A percentile compares a stretch with the other conserved stretches of the same genome.
Evolutionary conservation across 1,139 yeast genomes (phyloP).

Genomic region (Yamadazyma friedrichii): DNA sequence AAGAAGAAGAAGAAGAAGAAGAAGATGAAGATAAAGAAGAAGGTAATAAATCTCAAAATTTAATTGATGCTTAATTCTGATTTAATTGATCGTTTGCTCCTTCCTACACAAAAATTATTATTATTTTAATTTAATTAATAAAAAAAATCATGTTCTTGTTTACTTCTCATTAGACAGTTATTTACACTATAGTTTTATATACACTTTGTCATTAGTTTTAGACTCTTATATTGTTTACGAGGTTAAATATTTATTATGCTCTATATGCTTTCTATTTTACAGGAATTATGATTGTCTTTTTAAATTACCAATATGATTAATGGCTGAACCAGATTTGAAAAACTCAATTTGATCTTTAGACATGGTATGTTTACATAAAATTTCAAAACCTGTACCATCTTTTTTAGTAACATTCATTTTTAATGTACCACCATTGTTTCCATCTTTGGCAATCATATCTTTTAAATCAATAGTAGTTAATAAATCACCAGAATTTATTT

Average conservation of each 20-base stretch:
- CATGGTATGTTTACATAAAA: constrained; percentile 90
- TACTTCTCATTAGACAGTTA: constrained; percentile 6
- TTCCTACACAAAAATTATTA: neutral
- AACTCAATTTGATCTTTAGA: constrained; percentile 93
- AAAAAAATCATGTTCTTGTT: neutral
- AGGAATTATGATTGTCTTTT: constrained; percentile 24
- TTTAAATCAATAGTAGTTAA: constrained; percentile 74
- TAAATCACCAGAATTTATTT: constrained; percentile 70
- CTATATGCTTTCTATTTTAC: constrained; percentile 2
- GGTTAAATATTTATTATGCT: constrained; percentile 1
- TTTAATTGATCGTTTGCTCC: neutral
- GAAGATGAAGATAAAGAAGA: constrained; percentile 20
- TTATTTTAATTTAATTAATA: neutral
- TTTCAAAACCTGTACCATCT: constrained; percentile 67
- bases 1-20: constrained; percentile 47
- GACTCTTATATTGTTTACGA: neutral
- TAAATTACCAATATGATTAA: constrained; percentile 81
- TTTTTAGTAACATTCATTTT: constrained; percentile 71
- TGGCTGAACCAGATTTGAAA: constrained; percentile 97
- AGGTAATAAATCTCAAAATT: constrained; percentile 37
- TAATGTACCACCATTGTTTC: constrained; percentile 82
- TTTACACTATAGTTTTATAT: neutral
- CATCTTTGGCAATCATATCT: constrained; percentile 78
- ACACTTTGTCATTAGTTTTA: constrained; percentile 1
- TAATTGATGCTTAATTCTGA: constrained; percentile 49